phyloP scores from a whole-genome alignment of 176 grass and related monocot genomes.

The Aegilops speltoides region DNA sequence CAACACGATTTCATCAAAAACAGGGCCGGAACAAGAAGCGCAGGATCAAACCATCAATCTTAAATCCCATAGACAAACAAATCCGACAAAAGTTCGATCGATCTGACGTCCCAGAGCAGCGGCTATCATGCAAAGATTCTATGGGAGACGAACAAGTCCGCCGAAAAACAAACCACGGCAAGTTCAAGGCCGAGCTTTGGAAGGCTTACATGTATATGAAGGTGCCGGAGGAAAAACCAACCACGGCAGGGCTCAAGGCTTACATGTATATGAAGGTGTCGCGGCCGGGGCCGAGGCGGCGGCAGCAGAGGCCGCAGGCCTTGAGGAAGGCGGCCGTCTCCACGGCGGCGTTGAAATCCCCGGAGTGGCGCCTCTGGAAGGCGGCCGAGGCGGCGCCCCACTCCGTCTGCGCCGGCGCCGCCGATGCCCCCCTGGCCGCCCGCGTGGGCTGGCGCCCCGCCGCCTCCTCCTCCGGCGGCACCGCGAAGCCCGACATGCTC shows the following conservation, averaged over 20 bases:
- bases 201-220: too few relatives aligned
- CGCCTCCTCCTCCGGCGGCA: conserved; percentile 14
- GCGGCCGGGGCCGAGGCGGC: conserved; percentile 79
- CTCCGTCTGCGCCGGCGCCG: background rate
- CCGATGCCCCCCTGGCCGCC: conserved; percentile 12
- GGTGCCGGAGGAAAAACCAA: background rate
- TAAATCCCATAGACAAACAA: too few relatives aligned
- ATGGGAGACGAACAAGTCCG: too few relatives aligned
- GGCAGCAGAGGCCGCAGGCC: conserved; percentile 76
- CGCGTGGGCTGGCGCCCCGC: background rate
- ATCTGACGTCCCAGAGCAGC: too few relatives aligned
- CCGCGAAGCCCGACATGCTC: conserved; percentile 48
- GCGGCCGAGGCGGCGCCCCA: background rate
- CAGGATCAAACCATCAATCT: background rate
- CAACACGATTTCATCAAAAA: background rate
- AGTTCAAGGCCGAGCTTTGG: too few relatives aligned
- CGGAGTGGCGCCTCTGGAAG: conserved; percentile 42
- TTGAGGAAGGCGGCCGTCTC: conserved; percentile 77
- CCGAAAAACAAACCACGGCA: too few relatives aligned
- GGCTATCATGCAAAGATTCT: too few relatives aligned
- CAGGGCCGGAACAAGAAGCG: background rate
- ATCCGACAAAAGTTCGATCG: too few relatives aligned
- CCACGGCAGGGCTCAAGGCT: background rate
- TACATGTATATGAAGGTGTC: conserved; percentile 95
- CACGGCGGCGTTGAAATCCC: conserved; percentile 24